phyloP scores from a whole-genome alignment of 257 asterid genomes.

The Osmanthus fragrans region DNA sequence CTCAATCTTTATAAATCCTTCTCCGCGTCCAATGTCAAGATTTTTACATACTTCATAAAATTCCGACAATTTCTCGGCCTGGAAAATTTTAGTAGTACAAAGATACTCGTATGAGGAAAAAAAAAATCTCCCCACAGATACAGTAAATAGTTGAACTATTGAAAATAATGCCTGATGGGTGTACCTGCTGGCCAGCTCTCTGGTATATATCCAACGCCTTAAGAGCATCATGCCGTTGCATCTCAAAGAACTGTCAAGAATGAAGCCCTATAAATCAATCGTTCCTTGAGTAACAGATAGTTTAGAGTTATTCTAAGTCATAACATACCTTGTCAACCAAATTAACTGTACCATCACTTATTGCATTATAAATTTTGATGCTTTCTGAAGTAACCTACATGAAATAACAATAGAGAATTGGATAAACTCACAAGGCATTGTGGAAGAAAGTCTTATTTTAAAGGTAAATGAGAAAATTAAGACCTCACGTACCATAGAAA shows the following conservation, averaged over 20 bases:
- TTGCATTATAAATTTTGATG: slow-evolving; percentile 80
- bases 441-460: background rate
- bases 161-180: background rate
- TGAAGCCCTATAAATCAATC: slow-evolving; percentile 23
- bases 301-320: slow-evolving; percentile 19
- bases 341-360: slow-evolving; percentile 84
- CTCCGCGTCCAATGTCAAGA: slow-evolving; percentile 92
- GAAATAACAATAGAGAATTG: slow-evolving; percentile 22
- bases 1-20: slow-evolving; percentile 85
- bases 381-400: slow-evolving; percentile 92
- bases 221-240: slow-evolving; percentile 93
- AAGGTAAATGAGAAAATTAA: slow-evolving; percentile 16
- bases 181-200: slow-evolving; percentile 93
- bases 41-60: slow-evolving; percentile 85
- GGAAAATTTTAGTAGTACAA: slow-evolving; percentile 22
- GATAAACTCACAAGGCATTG: slow-evolving; percentile 5
- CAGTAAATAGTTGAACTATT: background rate
- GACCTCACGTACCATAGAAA: slow-evolving; percentile 67
- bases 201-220: slow-evolving; percentile 88
- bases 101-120: background rate
- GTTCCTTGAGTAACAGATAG: slow-evolving; percentile 1
- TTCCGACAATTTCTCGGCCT: slow-evolving; percentile 96
- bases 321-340: slow-evolving; percentile 89
- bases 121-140: background rate
- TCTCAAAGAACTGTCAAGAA: slow-evolving; percentile 85